Evolutionary conservation across 768 basidiomycete genomes (phyloP).

Genomic region (Leccinellum albellum): DNA sequence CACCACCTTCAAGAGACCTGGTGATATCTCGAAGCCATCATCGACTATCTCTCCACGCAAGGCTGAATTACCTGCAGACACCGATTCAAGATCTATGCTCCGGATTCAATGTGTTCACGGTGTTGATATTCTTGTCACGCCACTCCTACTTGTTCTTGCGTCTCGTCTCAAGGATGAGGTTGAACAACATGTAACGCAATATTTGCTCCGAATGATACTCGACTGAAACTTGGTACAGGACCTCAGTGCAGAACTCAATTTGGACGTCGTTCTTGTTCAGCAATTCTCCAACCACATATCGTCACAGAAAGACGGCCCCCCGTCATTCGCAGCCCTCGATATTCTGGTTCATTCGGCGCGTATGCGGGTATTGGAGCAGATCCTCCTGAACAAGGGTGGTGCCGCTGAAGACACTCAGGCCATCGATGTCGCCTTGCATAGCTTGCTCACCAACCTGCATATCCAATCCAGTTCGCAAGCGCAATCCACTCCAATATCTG

Average conservation of each 20-base stretch:
- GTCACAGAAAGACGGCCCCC: constrained; percentile 10
- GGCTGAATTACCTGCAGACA: neutral
- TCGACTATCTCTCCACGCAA: constrained; percentile 5
- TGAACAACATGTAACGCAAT: constrained; percentile 39
- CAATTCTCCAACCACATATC: constrained; percentile 36
- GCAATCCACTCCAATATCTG: neutral
- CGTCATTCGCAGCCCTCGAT: constrained; percentile 36
- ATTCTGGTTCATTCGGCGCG: constrained; percentile 37
- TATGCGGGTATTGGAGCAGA: constrained; percentile 47
- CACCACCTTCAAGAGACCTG: constrained; percentile 6
- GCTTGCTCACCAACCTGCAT: constrained; percentile 13
- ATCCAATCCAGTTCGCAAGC: constrained; percentile 10
- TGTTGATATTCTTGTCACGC: constrained; percentile 48
- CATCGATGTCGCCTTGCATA: constrained; percentile 19
- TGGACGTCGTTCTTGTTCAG: constrained; percentile 41
- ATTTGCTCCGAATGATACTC: neutral
- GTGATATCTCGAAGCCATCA: neutral
- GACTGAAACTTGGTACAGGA: constrained; percentile 25
- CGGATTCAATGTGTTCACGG: constrained; percentile 40
- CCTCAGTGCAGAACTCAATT: constrained; percentile 35
- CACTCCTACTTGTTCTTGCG: constrained; percentile 47
- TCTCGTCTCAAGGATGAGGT: constrained; percentile 46
- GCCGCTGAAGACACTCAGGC: neutral
- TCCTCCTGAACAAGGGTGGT: constrained; percentile 20
- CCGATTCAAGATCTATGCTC: constrained; percentile 12